Conservation (phyloP, 768 basidiomycete species). For the Xerocomellus intermedius region DNA sequence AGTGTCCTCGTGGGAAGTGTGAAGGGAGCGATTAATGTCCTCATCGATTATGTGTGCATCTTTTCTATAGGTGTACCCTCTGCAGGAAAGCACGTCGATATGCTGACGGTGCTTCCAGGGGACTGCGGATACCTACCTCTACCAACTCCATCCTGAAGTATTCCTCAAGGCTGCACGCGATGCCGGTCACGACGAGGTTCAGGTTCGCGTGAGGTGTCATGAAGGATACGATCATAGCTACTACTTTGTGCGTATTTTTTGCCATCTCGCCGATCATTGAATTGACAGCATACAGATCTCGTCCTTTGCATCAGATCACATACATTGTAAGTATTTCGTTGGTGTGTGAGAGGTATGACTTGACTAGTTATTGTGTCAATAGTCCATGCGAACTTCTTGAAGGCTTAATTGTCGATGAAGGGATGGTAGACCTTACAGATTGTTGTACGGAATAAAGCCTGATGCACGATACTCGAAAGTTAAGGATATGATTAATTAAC, state of each 20-base stretch:
- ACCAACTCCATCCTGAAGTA: slow-evolving; percentile 88
- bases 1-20: slow-evolving; percentile 70
- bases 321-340: slow-evolving; percentile 63
- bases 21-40: slow-evolving; percentile 67
- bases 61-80: background rate
- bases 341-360: slow-evolving; percentile 1
- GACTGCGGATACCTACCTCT: slow-evolving; percentile 76
- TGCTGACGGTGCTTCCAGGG: slow-evolving; percentile 47
- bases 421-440: background rate
- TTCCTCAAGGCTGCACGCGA: slow-evolving; percentile 78
- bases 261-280: background rate
- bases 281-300: slow-evolving; percentile 58
- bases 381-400: slow-evolving; percentile 90
- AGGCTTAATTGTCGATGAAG: slow-evolving; percentile 44
- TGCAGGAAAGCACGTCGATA: background rate
- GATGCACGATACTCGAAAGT: background rate
- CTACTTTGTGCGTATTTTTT: slow-evolving; percentile 62
- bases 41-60: slow-evolving; percentile 79
- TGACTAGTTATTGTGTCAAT: slow-evolving; percentile 12
- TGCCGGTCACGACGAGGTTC: slow-evolving; percentile 66
- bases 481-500: background rate
- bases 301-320: slow-evolving; percentile 85
- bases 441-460: slow-evolving; percentile 8
- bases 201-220: slow-evolving; percentile 77
- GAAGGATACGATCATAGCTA: slow-evolving; percentile 89